phyloP scores from a whole-genome alignment of 352 stramenopile species.

The Phytophthora cactorum region DNA sequence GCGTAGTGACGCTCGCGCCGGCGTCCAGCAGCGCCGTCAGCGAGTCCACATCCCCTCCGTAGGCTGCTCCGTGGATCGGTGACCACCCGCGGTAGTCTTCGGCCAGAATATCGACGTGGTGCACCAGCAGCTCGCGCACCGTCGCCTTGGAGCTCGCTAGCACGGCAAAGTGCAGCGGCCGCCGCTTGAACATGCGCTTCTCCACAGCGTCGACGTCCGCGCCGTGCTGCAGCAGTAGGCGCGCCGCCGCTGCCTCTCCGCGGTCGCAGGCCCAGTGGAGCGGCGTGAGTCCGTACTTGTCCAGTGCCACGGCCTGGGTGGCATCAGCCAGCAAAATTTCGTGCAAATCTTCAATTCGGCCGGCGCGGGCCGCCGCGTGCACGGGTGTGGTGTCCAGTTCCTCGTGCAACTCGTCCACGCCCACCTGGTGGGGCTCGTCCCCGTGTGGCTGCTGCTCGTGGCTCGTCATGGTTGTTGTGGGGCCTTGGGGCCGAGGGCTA shows the following conservation, averaged over 20 bases:
- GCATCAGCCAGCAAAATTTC: constrained; percentile 42
- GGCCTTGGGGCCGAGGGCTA: not conserved
- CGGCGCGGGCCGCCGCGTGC: constrained; percentile 66
- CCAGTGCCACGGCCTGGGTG: constrained; percentile 37
- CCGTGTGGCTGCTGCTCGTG: not conserved
- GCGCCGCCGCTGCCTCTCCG: constrained; percentile 36
- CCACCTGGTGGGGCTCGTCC: constrained; percentile 43
- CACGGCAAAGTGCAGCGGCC: constrained; percentile 69
- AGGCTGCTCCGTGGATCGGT: constrained; percentile 58
- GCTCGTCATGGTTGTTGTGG: not conserved
- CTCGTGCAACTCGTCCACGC: constrained; percentile 70
- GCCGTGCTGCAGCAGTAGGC: constrained; percentile 46
- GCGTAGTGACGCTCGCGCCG: constrained; percentile 19
- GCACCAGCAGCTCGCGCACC: constrained; percentile 45
- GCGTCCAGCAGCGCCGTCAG: constrained; percentile 34
- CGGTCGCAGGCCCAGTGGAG: constrained; percentile 79
- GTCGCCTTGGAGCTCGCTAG: constrained; percentile 42
- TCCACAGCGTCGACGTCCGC: constrained; percentile 62
- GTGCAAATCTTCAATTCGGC: constrained; percentile 43
- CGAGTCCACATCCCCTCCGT: constrained; percentile 40
- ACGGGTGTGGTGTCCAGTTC: constrained; percentile 64
- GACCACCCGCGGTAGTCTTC: constrained; percentile 69
- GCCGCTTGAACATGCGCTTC: constrained; percentile 71
- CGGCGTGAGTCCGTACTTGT: constrained; percentile 78
- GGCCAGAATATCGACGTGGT: constrained; percentile 46